phyloP scores from a whole-genome alignment of 192 early-diverging fungal species.

The Podila minutissima region DNA sequence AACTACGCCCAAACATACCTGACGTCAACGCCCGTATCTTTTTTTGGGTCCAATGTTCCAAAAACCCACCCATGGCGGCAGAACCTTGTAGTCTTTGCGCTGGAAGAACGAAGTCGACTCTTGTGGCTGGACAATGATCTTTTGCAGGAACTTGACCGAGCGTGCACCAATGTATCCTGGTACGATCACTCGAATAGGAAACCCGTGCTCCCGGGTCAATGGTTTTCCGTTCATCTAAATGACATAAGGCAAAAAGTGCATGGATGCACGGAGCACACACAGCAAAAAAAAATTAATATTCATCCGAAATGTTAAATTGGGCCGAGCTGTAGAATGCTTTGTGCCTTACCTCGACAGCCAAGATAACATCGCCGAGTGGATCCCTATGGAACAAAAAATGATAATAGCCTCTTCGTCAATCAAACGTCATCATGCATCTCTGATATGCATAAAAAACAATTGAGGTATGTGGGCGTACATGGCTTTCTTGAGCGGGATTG shows the following conservation, averaged over 20 bases:
- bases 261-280: conserved; percentile 45
- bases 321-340: not conserved
- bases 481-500: conserved; percentile 73
- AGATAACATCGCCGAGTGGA: conserved; percentile 72
- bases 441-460: no score
- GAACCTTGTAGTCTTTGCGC: conserved; percentile 82
- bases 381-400: conserved; percentile 33
- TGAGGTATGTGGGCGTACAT: conserved; percentile 48
- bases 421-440: not conserved
- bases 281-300: not conserved
- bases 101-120: conserved; percentile 82
- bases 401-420: not conserved
- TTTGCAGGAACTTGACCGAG: conserved; percentile 88
- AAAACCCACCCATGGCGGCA: conserved; percentile 70
- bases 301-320: not conserved
- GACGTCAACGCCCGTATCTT: no score
- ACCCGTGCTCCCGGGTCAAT: conserved; percentile 86
- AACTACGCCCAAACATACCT: conserved; percentile 14
- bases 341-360: conserved; percentile 72
- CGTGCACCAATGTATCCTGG: conserved; percentile 93
- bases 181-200: conserved; percentile 86
- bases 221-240: conserved; percentile 78
- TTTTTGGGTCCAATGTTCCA: conserved; percentile 11
- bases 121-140: conserved; percentile 70
- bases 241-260: not conserved